Base-by-base conservation (phyloP, 1,139 yeast species). In the Suhomyces bribrorum region DNA sequence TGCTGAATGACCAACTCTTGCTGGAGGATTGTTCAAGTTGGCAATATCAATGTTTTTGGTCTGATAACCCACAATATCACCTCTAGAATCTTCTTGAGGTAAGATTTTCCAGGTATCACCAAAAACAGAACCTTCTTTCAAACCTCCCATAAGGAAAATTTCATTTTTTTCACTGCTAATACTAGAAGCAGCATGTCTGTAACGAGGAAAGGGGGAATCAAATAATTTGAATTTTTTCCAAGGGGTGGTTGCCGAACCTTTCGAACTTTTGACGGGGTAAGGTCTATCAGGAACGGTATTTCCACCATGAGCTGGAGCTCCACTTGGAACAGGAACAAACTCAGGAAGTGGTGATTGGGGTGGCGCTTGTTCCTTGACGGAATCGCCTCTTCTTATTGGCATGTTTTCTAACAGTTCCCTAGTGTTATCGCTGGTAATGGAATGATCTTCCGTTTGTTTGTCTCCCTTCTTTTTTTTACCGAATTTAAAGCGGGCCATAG, bases 1-100 rank as follows among this genome's bases (percentile, higher is more conserved):
- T 3, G 95, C 78, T 1, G 97, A 88, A 61, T 94, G 99, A 1
- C 98, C 97, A 5, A 92, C 97, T 52, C 98, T 80, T 20, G 98
- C 97, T 14, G 96, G 92, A 2, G 97, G 97, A 18, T 88, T 81
- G 44, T 67, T 71, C 46, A 60, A 61, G 52, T 69, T 71, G 27
- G 61, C 65, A 18, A 71, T 56, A 43, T 83, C 92, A 24, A 92
- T 76, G 38, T 80, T 79, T 41, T 77, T 75, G 4, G 95, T 84
- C 9, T 72, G 63, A 48, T 73, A 76, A 5, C 69, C 66, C 25
- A 54, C 57, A 16, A 59, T 44, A 23, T 57, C 54, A 28, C 52
- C 51, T 11, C 53, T 45, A 23, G 50, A 47, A 7, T 59, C 55
- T 14, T 64, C 64, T 32, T 68, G 69, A 8, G 85, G 83, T 36